Base-by-base conservation (phyloP, 2,329 filamentous ascomycete genomes). In the Tolypocladium amazonense region DNA sequence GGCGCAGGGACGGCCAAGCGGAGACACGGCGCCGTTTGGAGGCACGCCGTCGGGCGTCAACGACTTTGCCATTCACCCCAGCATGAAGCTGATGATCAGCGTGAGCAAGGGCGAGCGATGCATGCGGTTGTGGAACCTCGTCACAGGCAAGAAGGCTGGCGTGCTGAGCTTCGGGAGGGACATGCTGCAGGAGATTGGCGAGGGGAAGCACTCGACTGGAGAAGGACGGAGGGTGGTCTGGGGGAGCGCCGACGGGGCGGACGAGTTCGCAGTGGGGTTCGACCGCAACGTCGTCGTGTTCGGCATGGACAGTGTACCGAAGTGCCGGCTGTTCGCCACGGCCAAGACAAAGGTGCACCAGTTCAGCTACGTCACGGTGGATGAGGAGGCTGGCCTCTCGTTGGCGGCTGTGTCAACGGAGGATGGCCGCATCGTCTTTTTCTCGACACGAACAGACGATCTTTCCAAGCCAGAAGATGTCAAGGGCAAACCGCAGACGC, bases 41-140 rank as follows among this genome's bases (percentile, higher is more conserved):
- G 89, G 86, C 56, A 85, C 88, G 33, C 92, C 92, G 0, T 84
- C 87, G n/a, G 94, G 94, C 23, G 85, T 97, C 65, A 97, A 96
- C 72, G 90, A 92, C 72, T 96, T 99, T 72, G 91, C 93, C 2
- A 88, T 99, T 33, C 94, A 99, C 72, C 93, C 94, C 0, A 95
- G 90, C 72, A 90, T 96, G 83, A 97, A 97, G 76, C 79, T 99
- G 57, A 96, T 97, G 90, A 85, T 99, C 62, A 95, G 86, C 66
- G 92, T 97, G 11, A 88, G 90, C 65, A 90, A 88, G 68, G 92
- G 92, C 64, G 94, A 99, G 77, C 87, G 86, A 64, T 91, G 88
- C 69, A 95, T 99, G 89, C 81, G 94, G 64, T 74, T 97, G 64
- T 99, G 94, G 94, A 97, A 99, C 70, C 73, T 99, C 64, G 92